Evolutionary conservation across 2,329 filamentous ascomycete species (phyloP).

Genomic region (Talaromyces marneffei): DNA sequence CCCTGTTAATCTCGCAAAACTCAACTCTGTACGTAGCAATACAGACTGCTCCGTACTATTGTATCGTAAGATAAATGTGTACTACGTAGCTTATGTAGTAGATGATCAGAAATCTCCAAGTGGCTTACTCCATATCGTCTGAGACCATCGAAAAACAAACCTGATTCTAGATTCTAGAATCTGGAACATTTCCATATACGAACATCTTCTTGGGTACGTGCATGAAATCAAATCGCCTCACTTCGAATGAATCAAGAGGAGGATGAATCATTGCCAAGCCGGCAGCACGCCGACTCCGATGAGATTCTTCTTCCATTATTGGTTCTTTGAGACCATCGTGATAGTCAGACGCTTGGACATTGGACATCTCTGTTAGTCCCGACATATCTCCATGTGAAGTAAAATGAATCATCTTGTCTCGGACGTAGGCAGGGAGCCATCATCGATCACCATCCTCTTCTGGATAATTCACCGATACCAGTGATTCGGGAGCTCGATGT

Average conservation of each 20-base stretch:
- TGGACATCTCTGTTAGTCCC: background rate
- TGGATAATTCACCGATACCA: background rate
- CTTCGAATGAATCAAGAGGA: background rate
- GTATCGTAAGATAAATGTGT: background rate
- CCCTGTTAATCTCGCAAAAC: background rate
- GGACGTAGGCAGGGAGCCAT: background rate
- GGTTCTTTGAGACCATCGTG: too few species aligned
- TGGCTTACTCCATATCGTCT: background rate
- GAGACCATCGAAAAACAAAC: background rate
- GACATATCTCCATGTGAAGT: background rate
- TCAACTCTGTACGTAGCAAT: background rate
- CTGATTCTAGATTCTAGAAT: constrained; percentile 2
- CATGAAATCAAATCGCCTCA: background rate
- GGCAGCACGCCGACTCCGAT: background rate
- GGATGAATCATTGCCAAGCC: background rate
- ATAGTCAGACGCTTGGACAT: background rate
- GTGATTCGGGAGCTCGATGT: background rate
- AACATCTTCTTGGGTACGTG: background rate
- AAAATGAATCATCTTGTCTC: background rate
- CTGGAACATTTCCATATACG: background rate
- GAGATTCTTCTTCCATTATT: background rate
- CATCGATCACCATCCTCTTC: background rate
- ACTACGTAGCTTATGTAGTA: background rate
- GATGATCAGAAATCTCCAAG: background rate
- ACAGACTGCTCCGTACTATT: background rate